Evolutionary conservation across 306 rosid genomes (phyloP), one percentile per base, ranked within the genome.

Genomic region (Vigna reflexopilosa): DNA sequence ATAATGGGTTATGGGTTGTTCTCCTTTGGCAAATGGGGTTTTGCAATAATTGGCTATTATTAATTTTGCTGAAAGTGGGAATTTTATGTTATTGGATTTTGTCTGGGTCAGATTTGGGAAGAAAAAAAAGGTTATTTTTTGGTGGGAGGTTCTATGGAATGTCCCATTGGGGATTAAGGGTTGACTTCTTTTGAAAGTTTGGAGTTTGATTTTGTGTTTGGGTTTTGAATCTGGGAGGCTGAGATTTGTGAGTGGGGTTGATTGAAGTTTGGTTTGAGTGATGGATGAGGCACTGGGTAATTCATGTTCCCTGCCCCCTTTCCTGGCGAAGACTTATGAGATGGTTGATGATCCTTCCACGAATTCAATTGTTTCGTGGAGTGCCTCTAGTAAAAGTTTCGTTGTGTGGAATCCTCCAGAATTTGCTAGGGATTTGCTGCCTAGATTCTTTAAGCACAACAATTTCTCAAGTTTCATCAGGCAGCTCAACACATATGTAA

Each of bases 381-480:
- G 90, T 83, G 44, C 48, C 28, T 50, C 32, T 49, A 82, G 82
- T 52, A 89, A 70, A 59, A 95, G 99, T 88, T 95, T 95, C 77
- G 45, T 93, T 4, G 99, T 95, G 2, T 85, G 93, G 99, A 87
- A 95, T 81, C 96, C 97, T 6, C 90, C 87, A 0, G 98, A 95
- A 61, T 95, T 95, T 11, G 84, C 96, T 0, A 85, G 93, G 78
- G 91, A 64, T 76, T 86, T 91, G 86, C 78, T 95, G 7, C 99
- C 99, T 9, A 93, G 78, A 79, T 95, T 82, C 88, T 95, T 95
- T 34, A 93, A 95, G 94, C 99, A 95, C 82, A 91, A 82, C 80
- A 95, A 95, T 81, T 95, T 95, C 90, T 95, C 99, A 5, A 93
- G 99, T 88, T 95, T 95, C 87, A 91, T 92, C 75, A 85, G 99